A percentile compares a stretch with the other conserved stretches of the same genome.
These are phyloP conservation scores for Oryza meridionalis DNA, from an alignment of 176 grass and related monocot genomes.

Conservation along the genomic window DNA sequence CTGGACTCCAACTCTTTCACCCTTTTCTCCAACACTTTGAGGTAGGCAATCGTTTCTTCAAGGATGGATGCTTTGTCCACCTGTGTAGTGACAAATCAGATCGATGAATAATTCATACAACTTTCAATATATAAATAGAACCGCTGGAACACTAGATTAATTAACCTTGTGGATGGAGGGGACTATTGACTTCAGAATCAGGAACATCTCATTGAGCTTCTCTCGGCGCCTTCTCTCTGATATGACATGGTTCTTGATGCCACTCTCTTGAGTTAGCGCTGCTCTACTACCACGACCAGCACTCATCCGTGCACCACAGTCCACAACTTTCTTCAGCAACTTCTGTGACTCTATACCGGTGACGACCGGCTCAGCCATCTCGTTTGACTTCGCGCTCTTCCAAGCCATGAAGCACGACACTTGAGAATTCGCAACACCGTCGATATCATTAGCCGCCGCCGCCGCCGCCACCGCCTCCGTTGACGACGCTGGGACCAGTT, in stretches of 20 bases:
- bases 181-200: slow-evolving; percentile 57
- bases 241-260: slow-evolving; percentile 51
- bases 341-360: slow-evolving; percentile 40
- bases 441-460: too few relatives aligned
- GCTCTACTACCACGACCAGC: too few relatives aligned
- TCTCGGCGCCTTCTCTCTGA: slow-evolving; percentile 63
- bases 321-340: slow-evolving; percentile 64
- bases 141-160: background rate
- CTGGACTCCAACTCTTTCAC: slow-evolving; percentile 63
- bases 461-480: too few relatives aligned
- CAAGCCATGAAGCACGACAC: too few relatives aligned
- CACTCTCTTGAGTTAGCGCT: slow-evolving; percentile 14
- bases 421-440: too few relatives aligned
- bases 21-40: slow-evolving; percentile 59
- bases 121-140: too few relatives aligned
- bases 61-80: slow-evolving; percentile 74
- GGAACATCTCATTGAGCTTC: slow-evolving; percentile 75
- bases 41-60: slow-evolving; percentile 56
- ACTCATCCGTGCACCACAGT: slow-evolving; percentile 10
- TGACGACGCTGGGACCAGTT: too few relatives aligned
- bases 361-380: background rate
- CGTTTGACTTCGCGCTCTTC: background rate
- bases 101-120: too few relatives aligned
- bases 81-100: slow-evolving; percentile 35
- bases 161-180: slow-evolving; percentile 60